A percentile compares a stretch with the other conserved stretches of the same genome.
Conservation (phyloP, 2,329 filamentous ascomycete species). For the Xylaria polymorpha region DNA sequence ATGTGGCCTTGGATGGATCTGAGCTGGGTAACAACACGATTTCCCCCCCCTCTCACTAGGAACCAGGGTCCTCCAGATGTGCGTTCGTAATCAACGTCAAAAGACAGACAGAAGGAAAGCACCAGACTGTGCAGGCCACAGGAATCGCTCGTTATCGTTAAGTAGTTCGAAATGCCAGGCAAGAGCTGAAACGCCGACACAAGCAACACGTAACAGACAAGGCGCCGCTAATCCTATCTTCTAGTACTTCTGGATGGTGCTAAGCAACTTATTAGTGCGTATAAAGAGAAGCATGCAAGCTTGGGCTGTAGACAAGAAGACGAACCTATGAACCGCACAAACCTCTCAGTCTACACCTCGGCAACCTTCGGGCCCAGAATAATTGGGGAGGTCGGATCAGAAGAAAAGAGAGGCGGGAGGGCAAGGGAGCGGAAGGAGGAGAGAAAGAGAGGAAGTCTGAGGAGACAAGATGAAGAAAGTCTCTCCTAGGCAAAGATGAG, state of each 20-base stretch:
- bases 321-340: slow-evolving; percentile 42
- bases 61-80: slow-evolving; percentile 22
- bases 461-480: slow-evolving; percentile 40
- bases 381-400: slow-evolving; percentile 53
- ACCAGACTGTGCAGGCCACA: slow-evolving; percentile 5
- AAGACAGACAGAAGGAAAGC: slow-evolving; percentile 17
- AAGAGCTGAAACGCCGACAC: slow-evolving; percentile 31
- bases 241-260: slow-evolving; percentile 4
- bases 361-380: slow-evolving; percentile 43
- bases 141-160: slow-evolving; percentile 38
- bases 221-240: slow-evolving; percentile 2
- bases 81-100: slow-evolving; percentile 34
- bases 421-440: slow-evolving; percentile 43
- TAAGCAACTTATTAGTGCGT: background rate
- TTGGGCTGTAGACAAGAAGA: background rate
- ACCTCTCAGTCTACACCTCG: slow-evolving; percentile 46
- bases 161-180: slow-evolving; percentile 32
- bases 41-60: slow-evolving; percentile 15
- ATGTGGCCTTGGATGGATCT: slow-evolving; percentile 19
- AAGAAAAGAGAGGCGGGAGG: slow-evolving; percentile 52
- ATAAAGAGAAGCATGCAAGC: background rate
- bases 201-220: slow-evolving; percentile 34
- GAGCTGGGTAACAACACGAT: background rate
- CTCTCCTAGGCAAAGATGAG: slow-evolving; percentile 37
- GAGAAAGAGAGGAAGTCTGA: slow-evolving; percentile 40